These are phyloP conservation scores for Periconia macrospinosa DNA, from an alignment of 2,329 filamentous ascomycete genomes.

Conservation along the genomic window DNA sequence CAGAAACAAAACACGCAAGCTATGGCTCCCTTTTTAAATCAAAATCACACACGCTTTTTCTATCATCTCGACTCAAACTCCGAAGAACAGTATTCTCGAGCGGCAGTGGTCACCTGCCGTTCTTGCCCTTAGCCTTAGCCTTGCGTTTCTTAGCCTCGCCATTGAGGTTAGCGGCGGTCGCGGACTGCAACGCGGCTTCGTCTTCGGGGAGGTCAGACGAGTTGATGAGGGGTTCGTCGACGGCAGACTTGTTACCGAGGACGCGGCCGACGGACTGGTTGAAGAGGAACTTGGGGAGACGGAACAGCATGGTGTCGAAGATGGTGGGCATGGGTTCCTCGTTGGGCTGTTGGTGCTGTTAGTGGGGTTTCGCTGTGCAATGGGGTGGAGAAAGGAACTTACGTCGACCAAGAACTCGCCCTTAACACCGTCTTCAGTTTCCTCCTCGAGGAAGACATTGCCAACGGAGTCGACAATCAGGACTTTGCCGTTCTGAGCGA, in stretches of 20 bases:
- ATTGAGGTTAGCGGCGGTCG: slow-evolving; percentile 49
- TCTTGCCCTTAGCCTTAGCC: slow-evolving; percentile 24
- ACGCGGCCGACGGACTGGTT: slow-evolving; percentile 50
- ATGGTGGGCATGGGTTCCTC: slow-evolving; percentile 79
- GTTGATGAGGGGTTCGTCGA: slow-evolving; percentile 41
- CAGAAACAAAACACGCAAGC: too few relatives aligned
- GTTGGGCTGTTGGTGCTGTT: slow-evolving; percentile 59
- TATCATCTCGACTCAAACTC: too few relatives aligned
- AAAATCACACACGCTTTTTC: too few relatives aligned
- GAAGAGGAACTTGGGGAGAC: slow-evolving; percentile 75
- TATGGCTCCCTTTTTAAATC: too few relatives aligned
- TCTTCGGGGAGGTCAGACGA: slow-evolving; percentile 40
- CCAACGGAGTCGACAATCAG: slow-evolving; percentile 89
- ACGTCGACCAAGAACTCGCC: slow-evolving; percentile 88
- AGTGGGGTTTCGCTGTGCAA: slow-evolving; percentile 8
- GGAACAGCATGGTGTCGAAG: slow-evolving; percentile 79
- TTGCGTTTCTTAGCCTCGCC: slow-evolving; percentile 49
- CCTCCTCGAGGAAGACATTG: slow-evolving; percentile 92
- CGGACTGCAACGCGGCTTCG: slow-evolving; percentile 45
- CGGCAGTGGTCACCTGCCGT: slow-evolving; percentile 17
- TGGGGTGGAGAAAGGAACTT: slow-evolving; percentile 44
- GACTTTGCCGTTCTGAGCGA: slow-evolving; percentile 93
- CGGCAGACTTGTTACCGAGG: slow-evolving; percentile 41
- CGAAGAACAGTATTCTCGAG: too few relatives aligned
- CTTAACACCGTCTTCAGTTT: slow-evolving; percentile 81